Percentiles rank a stretch among this genome's conserved stretches.
Conservation (phyloP, 495 filamentous ascomycete genomes). For the Amorphotheca resinae region DNA sequence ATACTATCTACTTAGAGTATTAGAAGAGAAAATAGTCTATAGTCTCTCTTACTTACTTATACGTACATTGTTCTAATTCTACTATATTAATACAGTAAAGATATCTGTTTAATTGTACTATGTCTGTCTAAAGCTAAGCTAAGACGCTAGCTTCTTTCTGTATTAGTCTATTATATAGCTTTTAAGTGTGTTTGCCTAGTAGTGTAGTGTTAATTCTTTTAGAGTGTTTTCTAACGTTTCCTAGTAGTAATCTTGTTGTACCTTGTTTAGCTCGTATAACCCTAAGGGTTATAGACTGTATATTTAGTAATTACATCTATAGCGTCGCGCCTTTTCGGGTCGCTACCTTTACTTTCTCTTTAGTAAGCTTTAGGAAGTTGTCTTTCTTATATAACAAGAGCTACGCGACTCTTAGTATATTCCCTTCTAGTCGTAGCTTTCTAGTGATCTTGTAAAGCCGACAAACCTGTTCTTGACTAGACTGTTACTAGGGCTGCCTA, state of each 20-base stretch:
- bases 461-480: too few species aligned
- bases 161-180: neutral
- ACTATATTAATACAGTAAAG: too few species aligned
- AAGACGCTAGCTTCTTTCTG: too few species aligned
- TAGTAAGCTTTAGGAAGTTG: neutral
- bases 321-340: neutral
- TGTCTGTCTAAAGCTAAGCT: too few species aligned
- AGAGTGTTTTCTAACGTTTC: constrained; percentile 20
- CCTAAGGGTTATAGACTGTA: constrained; percentile 2
- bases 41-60: too few species aligned
- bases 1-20: too few species aligned
- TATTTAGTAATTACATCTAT: neutral
- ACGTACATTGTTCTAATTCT: too few species aligned
- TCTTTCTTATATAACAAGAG: neutral
- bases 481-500: too few species aligned
- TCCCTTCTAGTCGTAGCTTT: constrained; percentile 1
- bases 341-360: constrained; percentile 3
- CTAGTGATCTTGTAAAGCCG: too few species aligned
- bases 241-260: constrained; percentile 8
- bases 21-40: too few species aligned
- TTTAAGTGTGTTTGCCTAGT: constrained; percentile 22
- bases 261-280: neutral
- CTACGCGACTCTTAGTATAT: neutral
- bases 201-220: constrained; percentile 23
- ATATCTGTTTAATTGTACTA: too few species aligned